Conservation (phyloP, 495 filamentous ascomycete species). For the Durotheca rogersii region DNA sequence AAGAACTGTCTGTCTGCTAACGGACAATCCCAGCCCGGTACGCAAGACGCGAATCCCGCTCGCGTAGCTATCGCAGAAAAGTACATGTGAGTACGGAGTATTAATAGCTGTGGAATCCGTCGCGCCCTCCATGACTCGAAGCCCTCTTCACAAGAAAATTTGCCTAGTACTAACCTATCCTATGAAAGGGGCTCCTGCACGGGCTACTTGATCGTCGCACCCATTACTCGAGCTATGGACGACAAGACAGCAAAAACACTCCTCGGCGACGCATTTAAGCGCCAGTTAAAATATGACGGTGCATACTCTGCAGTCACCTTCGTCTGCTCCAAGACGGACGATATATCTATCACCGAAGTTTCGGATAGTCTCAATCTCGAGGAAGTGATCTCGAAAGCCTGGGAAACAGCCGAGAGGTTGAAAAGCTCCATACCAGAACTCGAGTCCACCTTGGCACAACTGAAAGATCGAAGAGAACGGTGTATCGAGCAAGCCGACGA, state of each 20-base stretch:
- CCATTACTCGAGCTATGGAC: conserved; percentile 65
- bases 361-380: conserved; percentile 41
- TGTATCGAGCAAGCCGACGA: conserved; percentile 40
- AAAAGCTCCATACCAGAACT: conserved; percentile 35
- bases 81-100: no score
- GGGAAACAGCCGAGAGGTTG: conserved; percentile 17
- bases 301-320: conserved; percentile 59
- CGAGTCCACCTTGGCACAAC: conserved; percentile 37
- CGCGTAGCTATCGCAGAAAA: conserved; percentile 59
- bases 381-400: conserved; percentile 43
- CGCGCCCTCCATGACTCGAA: no score
- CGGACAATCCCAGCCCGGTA: conserved; percentile 57
- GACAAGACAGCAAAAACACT: conserved; percentile 64
- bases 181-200: conserved; percentile 56
- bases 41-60: conserved; percentile 66
- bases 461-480: not conserved
- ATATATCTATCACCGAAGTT: conserved; percentile 51
- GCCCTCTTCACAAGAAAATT: no score
- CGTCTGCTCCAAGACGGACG: conserved; percentile 70
- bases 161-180: no score
- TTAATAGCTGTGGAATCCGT: no score
- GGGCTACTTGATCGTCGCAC: conserved; percentile 62
- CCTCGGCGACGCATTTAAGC: conserved; percentile 60
- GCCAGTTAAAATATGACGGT: conserved; percentile 66
- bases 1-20: no score